Conservation (phyloP, 257 asterid species). For the Ajuga chamaepitys region DNA sequence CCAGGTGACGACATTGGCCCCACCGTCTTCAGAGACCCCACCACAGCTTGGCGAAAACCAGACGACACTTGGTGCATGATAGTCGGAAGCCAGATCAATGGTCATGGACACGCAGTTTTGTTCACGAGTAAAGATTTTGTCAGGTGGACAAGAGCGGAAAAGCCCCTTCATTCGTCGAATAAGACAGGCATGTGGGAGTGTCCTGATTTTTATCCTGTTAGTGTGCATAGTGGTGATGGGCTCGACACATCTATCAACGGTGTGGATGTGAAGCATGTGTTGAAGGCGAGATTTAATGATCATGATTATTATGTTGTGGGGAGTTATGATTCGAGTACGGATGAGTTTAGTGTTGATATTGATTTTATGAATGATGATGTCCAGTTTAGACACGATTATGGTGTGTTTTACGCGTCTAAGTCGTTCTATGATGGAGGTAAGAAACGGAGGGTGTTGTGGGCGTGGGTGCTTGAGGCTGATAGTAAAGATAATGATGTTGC, state of each 20-base stretch:
- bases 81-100: conserved; percentile 18
- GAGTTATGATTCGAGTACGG: conserved; percentile 15
- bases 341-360: conserved; percentile 17
- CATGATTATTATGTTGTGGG: conserved; percentile 26
- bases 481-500: neutral
- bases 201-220: conserved; percentile 35
- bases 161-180: conserved; percentile 23
- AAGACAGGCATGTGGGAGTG: conserved; percentile 45
- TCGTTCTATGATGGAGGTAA: conserved; percentile 21
- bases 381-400: conserved; percentile 33
- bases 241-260: conserved; percentile 30
- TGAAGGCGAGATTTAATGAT: conserved; percentile 29
- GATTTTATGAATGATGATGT: conserved; percentile 23
- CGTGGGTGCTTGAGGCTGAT: conserved; percentile 34
- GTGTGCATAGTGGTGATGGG: conserved; percentile 1
- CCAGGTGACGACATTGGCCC: conserved; percentile 25
- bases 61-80: conserved; percentile 27
- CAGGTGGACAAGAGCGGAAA: conserved; percentile 7
- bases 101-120: conserved; percentile 22
- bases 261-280: conserved; percentile 14
- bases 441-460: conserved; percentile 39
- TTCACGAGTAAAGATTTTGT: conserved; percentile 32
- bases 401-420: conserved; percentile 35
- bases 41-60: conserved; percentile 28
- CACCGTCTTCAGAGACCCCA: conserved; percentile 25